Evolutionary conservation across 805 yeast genomes (phyloP), one percentile per base, ranked within the genome.

Genomic region (Millerozyma miso): DNA sequence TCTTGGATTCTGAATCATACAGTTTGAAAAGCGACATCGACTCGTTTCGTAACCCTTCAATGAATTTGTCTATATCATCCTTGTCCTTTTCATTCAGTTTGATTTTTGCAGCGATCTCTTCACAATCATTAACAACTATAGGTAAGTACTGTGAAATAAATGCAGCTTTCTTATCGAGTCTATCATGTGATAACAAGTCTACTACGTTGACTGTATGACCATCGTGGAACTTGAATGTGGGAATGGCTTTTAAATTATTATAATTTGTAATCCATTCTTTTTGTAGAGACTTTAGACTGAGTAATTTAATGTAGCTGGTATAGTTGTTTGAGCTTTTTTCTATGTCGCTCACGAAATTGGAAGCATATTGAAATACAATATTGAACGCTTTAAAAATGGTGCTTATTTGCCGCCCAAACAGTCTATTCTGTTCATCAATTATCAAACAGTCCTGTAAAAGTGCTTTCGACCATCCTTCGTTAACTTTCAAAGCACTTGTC

Each of bases 401-500:
- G 31, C 63, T 62, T 18, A 75, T 62, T 37, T 72, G 73, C 2
- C 49, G 48, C 4, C 64, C 50, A 4, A 63, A 53, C 4, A 56
- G 62, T 3, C 53, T 52, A 15, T 61, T 50, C 16, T 51, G 48
- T 33, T 61, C 65, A 43, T 65, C 55, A 41, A 69, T 53, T 36
- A 65, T 50, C 20, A 59, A 19, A 38, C 73, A 52, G 45, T 74
- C 77, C 1, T 71, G 68, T 31, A 67, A 61, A 16, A 77, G 47
- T 1, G 77, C 74, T 18, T 71, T 63, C 14, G 77, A 58, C 83
- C 83, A 79, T 0, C 74, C 76, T n/a, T 71, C 60, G 48, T 75
- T 74, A 0, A 71, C 54, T 5, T 74, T 71, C n/a, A 77, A 47
- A 8, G 66, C 52, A 20, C 69, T 61, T 1, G 63, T 47, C 18